Evolutionary conservation across 495 filamentous ascomycete genomes (phyloP), one percentile per base, ranked within the genome.

Genomic region (Ascodesmis nigricans): DNA sequence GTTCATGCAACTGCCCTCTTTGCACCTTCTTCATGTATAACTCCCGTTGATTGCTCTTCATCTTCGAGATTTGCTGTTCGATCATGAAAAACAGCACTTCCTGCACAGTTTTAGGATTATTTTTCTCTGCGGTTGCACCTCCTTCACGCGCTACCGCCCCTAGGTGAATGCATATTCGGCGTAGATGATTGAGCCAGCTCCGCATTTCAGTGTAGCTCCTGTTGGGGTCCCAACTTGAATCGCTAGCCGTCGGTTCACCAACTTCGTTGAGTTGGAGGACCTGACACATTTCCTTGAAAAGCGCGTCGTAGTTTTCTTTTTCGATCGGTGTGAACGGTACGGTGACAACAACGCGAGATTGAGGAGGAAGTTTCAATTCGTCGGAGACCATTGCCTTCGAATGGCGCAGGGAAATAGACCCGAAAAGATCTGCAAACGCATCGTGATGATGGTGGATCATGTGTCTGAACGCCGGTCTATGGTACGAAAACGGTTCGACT

Each of bases 21-120:
- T 61, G 56, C 13, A 90, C 46, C 40, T 67, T 70, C 6, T 62
- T 61, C 1, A 65, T 46, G 0, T 90, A 58, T 9, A 72, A 55
- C 5, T 53, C 48, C 15, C 82, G 65, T 44, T 91, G 71, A 33
- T 87, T 72, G 0, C 64, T 52, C 17, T 69, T 62, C 13, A 77
- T 64, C 2, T 55, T 43, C 13, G 58, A 55, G 18, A 81, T 72
- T 9, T 71, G 77, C 36, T 79, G 66, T 16, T 91, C 82, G 38
- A 91, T 71, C 84, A 95, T 91, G 3, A 72, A 70, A 25, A 78
- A 70, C 15, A 95, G 57, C 1, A 92, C 80, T 46, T 95, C 75
- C 10, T 66, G 63, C 4, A 91, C 73, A 5, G 81, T 84, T n/a
- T 73, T 60, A n/a, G n/a, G n/a, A n/a, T n/a, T n/a, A n/a, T n/a